Evolutionary conservation across 805 yeast species (phyloP), one percentile per base, ranked within the genome.

Genomic region (Wickerhamiella azyma): DNA sequence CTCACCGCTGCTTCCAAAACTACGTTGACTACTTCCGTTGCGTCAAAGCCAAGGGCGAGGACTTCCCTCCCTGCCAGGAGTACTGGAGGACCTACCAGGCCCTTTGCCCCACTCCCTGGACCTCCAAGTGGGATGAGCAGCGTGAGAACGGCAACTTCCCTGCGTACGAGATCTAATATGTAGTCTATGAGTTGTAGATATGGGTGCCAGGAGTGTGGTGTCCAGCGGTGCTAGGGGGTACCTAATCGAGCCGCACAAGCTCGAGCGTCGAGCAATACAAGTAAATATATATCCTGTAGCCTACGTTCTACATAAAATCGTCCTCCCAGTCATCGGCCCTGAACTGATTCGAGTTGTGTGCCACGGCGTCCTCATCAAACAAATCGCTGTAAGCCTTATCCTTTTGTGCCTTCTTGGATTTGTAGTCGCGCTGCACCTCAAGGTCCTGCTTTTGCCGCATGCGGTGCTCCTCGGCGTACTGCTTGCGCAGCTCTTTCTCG

Each of bases 1-100:
- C 96, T 61, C 86, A 82, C 72, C 96, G 89, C 75, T 92, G 97
- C 75, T 94, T 89, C 79, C 96, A 89, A 73, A 76, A 89, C 58
- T 92, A 89, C 72, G 85, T 92, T 61, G 98, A 92, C 70, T 92
- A 89, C 79, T 92, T 83, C 81, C 88, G 86, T 69, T 92, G 98
- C 74, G 77, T 92, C 65, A 82, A 79, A 61, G 85, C 88, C 56
- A 89, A 89, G 72, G 98, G 98, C 64, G 96, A 89, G 71, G 97
- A 88, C 52, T 92, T 92, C 63, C 94, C 88, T 60, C 97, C 97
- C 62, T 92, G 98, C 70, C 76, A 86, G 70, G 88, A 84, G 59
- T 92, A 92, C 74, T 84, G 77, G 79, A 81, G 77, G 68, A 85
- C 96, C 48, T 92, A 75, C 75, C 76, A 81, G 58, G 76, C 96